Percentiles rank a stretch among this genome's conserved stretches.
Conservation (phyloP, 306 rosid species). For the Alnus glutinosa region DNA sequence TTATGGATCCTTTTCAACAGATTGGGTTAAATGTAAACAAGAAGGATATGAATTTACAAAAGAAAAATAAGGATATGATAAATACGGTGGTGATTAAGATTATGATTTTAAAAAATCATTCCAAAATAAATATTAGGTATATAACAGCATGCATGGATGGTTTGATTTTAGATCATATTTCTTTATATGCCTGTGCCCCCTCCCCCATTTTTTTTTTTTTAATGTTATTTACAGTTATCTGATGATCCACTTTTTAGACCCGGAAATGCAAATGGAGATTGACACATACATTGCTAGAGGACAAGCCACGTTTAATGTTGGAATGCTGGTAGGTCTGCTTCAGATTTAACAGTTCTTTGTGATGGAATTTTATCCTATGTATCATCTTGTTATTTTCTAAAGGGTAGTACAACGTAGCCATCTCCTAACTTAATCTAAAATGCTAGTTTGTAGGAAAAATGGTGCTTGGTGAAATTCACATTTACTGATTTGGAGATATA, state of each 20-base stretch:
- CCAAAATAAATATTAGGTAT: too few relatives aligned
- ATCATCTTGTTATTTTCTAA: not conserved
- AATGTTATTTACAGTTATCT: not conserved
- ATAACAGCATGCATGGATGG: too few relatives aligned
- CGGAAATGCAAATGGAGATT: constrained; percentile 56
- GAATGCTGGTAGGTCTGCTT: constrained; percentile 42
- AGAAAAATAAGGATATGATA: not conserved
- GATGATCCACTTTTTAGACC: constrained; percentile 43
- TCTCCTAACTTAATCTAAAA: constrained; percentile 3
- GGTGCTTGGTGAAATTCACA: constrained; percentile 23
- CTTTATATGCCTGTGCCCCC: too few relatives aligned
- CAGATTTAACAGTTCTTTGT: not conserved
- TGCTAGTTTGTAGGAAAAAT: constrained; percentile 22
- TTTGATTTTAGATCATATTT: too few relatives aligned
- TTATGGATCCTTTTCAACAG: not conserved
- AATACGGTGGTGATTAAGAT: not conserved
- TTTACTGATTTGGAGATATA: constrained; percentile 3
- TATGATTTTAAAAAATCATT: too few relatives aligned
- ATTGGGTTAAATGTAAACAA: not conserved
- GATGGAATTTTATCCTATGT: not conserved
- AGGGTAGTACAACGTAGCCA: not conserved
- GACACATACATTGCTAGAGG: constrained; percentile 43
- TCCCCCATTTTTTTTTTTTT: too few relatives aligned
- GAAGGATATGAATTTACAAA: not conserved
- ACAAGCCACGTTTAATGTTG: constrained; percentile 45